These are phyloP conservation scores for Aspergillus terreus DNA, from an alignment of 2,329 filamentous ascomycete species.

Conservation along the genomic window DNA sequence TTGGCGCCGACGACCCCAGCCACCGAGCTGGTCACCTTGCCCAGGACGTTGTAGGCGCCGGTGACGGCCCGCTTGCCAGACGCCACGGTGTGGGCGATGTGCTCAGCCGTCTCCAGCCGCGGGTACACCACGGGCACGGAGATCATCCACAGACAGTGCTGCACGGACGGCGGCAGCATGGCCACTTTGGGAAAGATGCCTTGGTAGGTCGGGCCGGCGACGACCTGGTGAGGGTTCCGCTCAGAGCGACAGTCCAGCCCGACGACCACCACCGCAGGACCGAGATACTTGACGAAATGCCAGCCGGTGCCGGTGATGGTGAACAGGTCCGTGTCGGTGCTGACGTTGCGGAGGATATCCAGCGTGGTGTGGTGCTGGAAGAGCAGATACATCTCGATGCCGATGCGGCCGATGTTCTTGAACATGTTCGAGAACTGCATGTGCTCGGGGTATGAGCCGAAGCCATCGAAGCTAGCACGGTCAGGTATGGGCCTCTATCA, in stretches of 20 bases:
- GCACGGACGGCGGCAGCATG: constrained; percentile 82
- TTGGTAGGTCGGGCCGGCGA: constrained; percentile 95
- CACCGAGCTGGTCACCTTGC: constrained; percentile 90
- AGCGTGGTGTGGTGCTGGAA: constrained; percentile 98
- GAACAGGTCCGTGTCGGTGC: constrained; percentile 85
- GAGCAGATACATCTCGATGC: constrained; percentile 94
- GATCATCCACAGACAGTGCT: constrained; percentile 96
- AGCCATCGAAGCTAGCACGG: constrained; percentile 77
- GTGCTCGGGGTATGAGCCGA: constrained; percentile 93
- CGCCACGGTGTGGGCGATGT: constrained; percentile 82
- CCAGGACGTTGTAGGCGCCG: constrained; percentile 91
- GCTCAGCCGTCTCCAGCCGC: constrained; percentile 84
- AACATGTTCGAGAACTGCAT: constrained; percentile 98
- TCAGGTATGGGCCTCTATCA: neutral
- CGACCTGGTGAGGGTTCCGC: constrained; percentile 81
- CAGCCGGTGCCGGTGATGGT: constrained; percentile 96
- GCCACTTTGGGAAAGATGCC: constrained; percentile 95
- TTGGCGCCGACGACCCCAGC: constrained; percentile 95
- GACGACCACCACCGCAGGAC: constrained; percentile 83
- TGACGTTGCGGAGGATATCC: constrained; percentile 86
- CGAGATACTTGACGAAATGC: constrained; percentile 97
- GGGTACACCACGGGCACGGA: constrained; percentile 90
- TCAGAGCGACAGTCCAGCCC: constrained; percentile 91
- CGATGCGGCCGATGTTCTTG: constrained; percentile 94
- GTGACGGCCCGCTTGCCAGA: constrained; percentile 97